phyloP scores from a whole-genome alignment of 495 filamentous ascomycete species.

The Talaromyces nanjingensis region DNA sequence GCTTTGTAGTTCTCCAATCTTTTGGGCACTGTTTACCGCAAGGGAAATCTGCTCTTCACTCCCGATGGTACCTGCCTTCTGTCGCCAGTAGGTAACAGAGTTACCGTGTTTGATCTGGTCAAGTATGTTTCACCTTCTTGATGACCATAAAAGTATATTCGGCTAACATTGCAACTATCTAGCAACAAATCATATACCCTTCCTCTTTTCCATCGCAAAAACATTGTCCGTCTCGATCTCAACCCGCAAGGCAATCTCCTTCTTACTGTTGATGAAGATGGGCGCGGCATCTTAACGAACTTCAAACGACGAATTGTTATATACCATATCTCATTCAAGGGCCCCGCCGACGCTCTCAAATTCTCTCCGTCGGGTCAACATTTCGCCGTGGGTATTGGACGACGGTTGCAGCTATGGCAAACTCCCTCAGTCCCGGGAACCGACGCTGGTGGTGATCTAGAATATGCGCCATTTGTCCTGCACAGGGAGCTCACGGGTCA shows the following conservation, averaged over 20 bases:
- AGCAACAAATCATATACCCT: slow-evolving; percentile 96
- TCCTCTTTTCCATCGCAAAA: slow-evolving; percentile 87
- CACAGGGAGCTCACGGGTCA: slow-evolving; percentile 83
- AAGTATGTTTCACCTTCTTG: slow-evolving; percentile 53
- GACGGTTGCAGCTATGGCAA: slow-evolving; percentile 90
- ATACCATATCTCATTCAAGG: slow-evolving; percentile 90
- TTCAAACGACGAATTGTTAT: slow-evolving; percentile 76
- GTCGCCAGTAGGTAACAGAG: slow-evolving; percentile 94
- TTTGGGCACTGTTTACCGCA: slow-evolving; percentile 93
- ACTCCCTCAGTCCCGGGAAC: slow-evolving; percentile 81
- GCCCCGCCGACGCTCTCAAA: slow-evolving; percentile 70
- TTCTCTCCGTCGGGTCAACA: slow-evolving; percentile 89
- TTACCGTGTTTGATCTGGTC: slow-evolving; percentile 91
- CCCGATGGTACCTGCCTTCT: slow-evolving; percentile 92
- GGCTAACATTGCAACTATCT: not conserved
- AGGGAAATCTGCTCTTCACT: slow-evolving; percentile 93
- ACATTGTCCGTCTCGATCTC: slow-evolving; percentile 80
- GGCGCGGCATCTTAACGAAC: slow-evolving; percentile 84
- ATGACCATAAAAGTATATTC: too few relatives aligned
- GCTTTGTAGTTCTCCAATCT: slow-evolving; percentile 76
- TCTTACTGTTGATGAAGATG: slow-evolving; percentile 89
- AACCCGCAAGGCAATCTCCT: slow-evolving; percentile 85
- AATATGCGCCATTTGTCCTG: slow-evolving; percentile 89
- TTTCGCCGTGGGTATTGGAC: slow-evolving; percentile 79
- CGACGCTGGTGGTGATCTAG: slow-evolving; percentile 70